Base-by-base conservation (phyloP, 306 rosid species). In the Cucurbita argyrosperma region DNA sequence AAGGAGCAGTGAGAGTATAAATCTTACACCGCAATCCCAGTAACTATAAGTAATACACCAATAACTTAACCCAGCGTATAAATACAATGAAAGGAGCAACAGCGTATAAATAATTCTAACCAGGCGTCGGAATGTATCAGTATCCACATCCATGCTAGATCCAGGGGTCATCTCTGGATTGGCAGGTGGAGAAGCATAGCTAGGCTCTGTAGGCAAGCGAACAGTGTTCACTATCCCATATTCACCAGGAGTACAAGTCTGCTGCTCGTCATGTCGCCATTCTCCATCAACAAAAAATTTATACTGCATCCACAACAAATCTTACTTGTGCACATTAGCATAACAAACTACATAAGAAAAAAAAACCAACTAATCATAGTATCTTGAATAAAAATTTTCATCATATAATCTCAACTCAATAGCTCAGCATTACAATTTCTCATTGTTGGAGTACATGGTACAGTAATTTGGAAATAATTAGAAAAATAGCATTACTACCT, bases 261-360 rank as follows among this genome's bases (percentile, higher is more conserved):
- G 96, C 82, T 84, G 94, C 78, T 91, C 97, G 60, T 91, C 99
- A 57, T 95, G 90, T 72, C 89, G 85, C 99, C 99, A 95, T 79
- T 88, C 96, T 76, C 96, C 97, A 85, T 95, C 99, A 77, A 95
- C 97, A 83, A 56, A 95, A 84, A 95, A 95, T 79, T 95, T 95
- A 87, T 85, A 95, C 99, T 95, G 97, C 94, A 88, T 70, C 26
- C 60, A 76, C 75, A 78, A 77, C 71, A 76, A 43, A 23, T 68
- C 30, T 82, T 8, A 71, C 67, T 64, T 76, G 77, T 46, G 42
- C 60, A 65, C 46, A 50, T 49, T 50, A 50, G 74, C 13, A 21
- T 67, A 46, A 71, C 35, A 52, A 15, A 53, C 50, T 50, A 53
- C 76, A 10, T 39, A 8, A 55, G 11, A 21, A 66, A n/a, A 39